A percentile compares a stretch with the other conserved stretches of the same genome.
Evolutionary conservation across 2,329 filamentous ascomycete species (phyloP).

Genomic region (Dactylonectria macrodidyma): DNA sequence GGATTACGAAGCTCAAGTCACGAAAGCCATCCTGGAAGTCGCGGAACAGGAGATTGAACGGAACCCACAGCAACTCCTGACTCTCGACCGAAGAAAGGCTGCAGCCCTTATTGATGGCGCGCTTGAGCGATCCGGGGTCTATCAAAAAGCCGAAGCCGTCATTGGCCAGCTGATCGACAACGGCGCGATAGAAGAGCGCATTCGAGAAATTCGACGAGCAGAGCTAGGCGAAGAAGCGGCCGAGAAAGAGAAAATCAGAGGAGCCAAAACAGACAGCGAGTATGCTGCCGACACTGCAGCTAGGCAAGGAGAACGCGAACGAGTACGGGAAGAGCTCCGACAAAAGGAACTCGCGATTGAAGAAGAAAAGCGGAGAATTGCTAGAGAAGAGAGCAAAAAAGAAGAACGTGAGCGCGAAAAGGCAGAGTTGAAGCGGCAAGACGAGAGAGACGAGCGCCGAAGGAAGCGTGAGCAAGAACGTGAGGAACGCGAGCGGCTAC

Average conservation of each 20-base stretch:
- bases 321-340: conserved; percentile 72
- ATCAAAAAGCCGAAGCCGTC: conserved; percentile 78
- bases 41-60: conserved; percentile 82
- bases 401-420: conserved; percentile 65
- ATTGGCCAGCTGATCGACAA: conserved; percentile 79
- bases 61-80: conserved; percentile 79
- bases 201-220: conserved; percentile 76
- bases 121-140: conserved; percentile 82
- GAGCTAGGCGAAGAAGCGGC: conserved; percentile 81
- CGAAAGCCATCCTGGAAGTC: conserved; percentile 76
- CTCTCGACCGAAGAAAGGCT: conserved; percentile 81
- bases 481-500: conserved; percentile 67
- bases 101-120: conserved; percentile 84
- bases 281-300: conserved; percentile 78
- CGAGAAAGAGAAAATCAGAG: conserved; percentile 73
- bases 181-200: conserved; percentile 76
- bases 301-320: conserved; percentile 73
- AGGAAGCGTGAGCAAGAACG: conserved; percentile 67
- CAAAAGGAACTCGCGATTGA: conserved; percentile 73
- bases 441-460: conserved; percentile 65
- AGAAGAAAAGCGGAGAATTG: conserved; percentile 73
- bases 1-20: conserved; percentile 80
- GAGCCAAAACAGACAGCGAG: conserved; percentile 80
- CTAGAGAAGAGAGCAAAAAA: conserved; percentile 69
- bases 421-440: conserved; percentile 65